Evolutionary conservation across 331 rosid species (phyloP).

Genomic region (Acacia concinna): DNA sequence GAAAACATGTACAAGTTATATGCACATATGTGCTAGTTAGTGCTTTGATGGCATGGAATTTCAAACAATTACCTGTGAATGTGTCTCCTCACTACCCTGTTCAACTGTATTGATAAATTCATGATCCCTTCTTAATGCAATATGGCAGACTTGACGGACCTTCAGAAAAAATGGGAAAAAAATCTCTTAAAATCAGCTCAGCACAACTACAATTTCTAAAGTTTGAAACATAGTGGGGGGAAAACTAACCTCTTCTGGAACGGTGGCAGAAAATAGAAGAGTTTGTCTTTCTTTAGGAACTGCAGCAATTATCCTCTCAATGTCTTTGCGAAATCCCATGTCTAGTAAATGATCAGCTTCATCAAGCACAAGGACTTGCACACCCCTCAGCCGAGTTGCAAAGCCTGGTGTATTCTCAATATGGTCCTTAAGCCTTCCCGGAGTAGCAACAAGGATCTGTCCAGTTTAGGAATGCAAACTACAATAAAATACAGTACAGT

Average conservation of each 20-base stretch:
- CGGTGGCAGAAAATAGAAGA: conserved; percentile 90
- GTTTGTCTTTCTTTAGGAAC: conserved; percentile 94
- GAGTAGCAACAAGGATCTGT: conserved; percentile 99
- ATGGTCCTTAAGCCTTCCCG: conserved; percentile 99
- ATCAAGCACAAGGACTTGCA: conserved; percentile 87
- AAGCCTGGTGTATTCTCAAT: conserved; percentile 89
- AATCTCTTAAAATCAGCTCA: conserved; percentile 10
- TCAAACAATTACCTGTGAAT: conserved; percentile 63
- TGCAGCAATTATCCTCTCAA: conserved; percentile 81
- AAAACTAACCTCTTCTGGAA: conserved; percentile 75
- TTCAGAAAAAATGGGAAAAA: conserved; percentile 28
- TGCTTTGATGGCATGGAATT: neutral
- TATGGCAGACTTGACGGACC: conserved; percentile 93
- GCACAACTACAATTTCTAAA: conserved; percentile 12
- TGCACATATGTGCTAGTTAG: neutral
- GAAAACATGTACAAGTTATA: neutral
- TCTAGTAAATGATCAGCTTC: conserved; percentile 99
- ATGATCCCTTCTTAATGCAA: conserved; percentile 92
- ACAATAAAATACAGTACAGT: conserved; percentile 25
- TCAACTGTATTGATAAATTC: conserved; percentile 84
- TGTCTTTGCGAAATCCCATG: conserved; percentile 97
- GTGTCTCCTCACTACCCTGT: conserved; percentile 93
- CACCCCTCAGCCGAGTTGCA: conserved; percentile 93
- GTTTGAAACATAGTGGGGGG: conserved; percentile 1
- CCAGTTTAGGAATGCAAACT: conserved; percentile 24